Evolutionary conservation across 2,329 filamentous ascomycete species (phyloP).

Genomic region (Westerdykella ornata): DNA sequence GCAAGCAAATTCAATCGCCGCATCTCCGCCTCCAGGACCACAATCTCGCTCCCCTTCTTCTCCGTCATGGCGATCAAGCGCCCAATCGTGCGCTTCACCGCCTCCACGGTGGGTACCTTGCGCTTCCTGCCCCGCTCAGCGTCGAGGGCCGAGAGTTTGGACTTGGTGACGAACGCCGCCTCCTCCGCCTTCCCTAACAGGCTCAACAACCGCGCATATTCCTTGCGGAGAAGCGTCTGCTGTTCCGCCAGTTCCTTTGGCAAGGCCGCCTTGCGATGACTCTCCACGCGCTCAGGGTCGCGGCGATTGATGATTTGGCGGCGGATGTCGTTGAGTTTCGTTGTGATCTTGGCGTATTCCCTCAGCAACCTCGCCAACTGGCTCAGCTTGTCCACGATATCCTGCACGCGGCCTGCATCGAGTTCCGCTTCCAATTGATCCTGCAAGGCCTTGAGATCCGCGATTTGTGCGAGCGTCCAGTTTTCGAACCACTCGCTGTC

Average conservation of each 20-base stretch:
- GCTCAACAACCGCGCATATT: slow-evolving; percentile 67
- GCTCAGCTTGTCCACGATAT: slow-evolving; percentile 62
- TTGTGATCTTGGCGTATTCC: slow-evolving; percentile 61
- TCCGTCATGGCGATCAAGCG: slow-evolving; percentile 93
- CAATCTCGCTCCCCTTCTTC: slow-evolving; percentile 82
- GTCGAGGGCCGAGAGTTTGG: slow-evolving; percentile 59
- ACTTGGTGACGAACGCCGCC: slow-evolving; percentile 68
- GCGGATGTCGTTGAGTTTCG: slow-evolving; percentile 70
- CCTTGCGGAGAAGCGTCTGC: slow-evolving; percentile 72
- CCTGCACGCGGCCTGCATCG: slow-evolving; percentile 60
- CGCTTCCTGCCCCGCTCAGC: slow-evolving; percentile 42
- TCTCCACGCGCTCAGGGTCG: slow-evolving; percentile 61
- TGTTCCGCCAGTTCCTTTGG: slow-evolving; percentile 76
- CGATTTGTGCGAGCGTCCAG: slow-evolving; percentile 71
- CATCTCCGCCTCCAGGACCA: slow-evolving; percentile 82
- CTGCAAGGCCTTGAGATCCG: slow-evolving; percentile 57
- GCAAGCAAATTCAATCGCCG: slow-evolving; percentile 52
- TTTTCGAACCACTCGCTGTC: slow-evolving; percentile 49
- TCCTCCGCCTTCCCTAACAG: slow-evolving; percentile 74
- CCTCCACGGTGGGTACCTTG: slow-evolving; percentile 74
- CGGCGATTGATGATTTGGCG: slow-evolving; percentile 64
- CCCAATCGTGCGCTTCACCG: slow-evolving; percentile 80
- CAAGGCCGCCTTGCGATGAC: slow-evolving; percentile 64
- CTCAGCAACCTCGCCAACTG: slow-evolving; percentile 61
- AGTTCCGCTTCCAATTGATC: slow-evolving; percentile 58